These are phyloP conservation scores for Chaetomium cochliodes DNA, from an alignment of 495 filamentous ascomycete species.

Conservation along the genomic window DNA sequence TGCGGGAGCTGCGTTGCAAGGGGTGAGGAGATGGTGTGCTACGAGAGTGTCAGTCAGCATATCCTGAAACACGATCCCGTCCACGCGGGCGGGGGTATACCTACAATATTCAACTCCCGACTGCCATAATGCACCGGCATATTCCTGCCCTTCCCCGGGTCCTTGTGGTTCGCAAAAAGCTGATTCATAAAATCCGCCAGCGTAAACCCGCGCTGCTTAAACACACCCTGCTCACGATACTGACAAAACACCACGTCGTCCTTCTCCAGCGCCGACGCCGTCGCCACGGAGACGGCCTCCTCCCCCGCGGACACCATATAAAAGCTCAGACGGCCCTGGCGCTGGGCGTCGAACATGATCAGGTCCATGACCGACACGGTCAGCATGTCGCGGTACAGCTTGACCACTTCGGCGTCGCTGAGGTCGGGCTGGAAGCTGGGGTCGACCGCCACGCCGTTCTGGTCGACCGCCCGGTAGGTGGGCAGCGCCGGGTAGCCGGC, in stretches of 20 bases:
- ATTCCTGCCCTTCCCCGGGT: slow-evolving; percentile 80
- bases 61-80: background rate
- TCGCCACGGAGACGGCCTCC: slow-evolving; percentile 89
- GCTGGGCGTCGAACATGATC: slow-evolving; percentile 84
- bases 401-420: slow-evolving; percentile 66
- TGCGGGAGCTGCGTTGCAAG: slow-evolving; percentile 96
- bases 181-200: slow-evolving; percentile 92
- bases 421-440: slow-evolving; percentile 62
- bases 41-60: slow-evolving; percentile 20
- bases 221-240: slow-evolving; percentile 90
- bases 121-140: slow-evolving; percentile 98
- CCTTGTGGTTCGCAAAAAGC: slow-evolving; percentile 83
- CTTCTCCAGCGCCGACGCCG: slow-evolving; percentile 73
- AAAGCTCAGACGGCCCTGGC: slow-evolving; percentile 84
- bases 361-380: slow-evolving; percentile 89
- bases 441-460: slow-evolving; percentile 76
- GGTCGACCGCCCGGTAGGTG: slow-evolving; percentile 84
- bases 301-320: slow-evolving; percentile 98
- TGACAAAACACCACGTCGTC: slow-evolving; percentile 92
- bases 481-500: slow-evolving; percentile 67
- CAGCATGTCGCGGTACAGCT: slow-evolving; percentile 60
- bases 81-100: slow-evolving; percentile 21
- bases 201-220: slow-evolving; percentile 84
- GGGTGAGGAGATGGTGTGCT: slow-evolving; percentile 93
- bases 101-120: slow-evolving; percentile 73